Percentiles rank a stretch among this genome's conserved stretches.
Evolutionary conservation across 148 eudicot species (phyloP).

Genomic region (Beta vulgaris): DNA sequence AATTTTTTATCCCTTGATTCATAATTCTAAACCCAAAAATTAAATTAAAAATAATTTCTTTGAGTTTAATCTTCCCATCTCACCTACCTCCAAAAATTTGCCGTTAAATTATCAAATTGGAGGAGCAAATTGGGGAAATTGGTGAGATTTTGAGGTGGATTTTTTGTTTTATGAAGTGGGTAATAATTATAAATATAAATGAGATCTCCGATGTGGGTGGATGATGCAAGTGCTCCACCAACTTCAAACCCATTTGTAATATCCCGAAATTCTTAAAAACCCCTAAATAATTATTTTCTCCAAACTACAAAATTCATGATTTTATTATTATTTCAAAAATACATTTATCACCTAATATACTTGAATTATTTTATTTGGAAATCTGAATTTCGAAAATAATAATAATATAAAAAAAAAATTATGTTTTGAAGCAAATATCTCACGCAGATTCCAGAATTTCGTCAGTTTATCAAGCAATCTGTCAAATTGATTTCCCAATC

Average conservation of each 20-base stretch:
- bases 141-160: slow-evolving; percentile 7
- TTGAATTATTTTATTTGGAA: too few species aligned
- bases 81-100: background rate
- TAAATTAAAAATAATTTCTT: background rate
- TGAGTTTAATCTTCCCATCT: background rate
- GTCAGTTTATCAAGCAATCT: too few species aligned
- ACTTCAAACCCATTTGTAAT: slow-evolving; percentile 34
- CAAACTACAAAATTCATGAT: too few species aligned
- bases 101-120: background rate
- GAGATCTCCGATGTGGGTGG: slow-evolving; percentile 55
- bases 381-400: too few species aligned
- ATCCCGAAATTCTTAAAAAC: too few species aligned
- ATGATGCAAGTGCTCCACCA: slow-evolving; percentile 43
- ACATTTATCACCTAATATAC: too few species aligned
- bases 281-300: too few species aligned
- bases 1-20: background rate
- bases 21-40: background rate
- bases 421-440: too few species aligned
- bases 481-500: too few species aligned
- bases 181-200: slow-evolving; percentile 29
- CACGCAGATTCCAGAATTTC: too few species aligned
- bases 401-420: too few species aligned
- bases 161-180: background rate
- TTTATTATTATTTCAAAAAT: too few species aligned
- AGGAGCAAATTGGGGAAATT: slow-evolving; percentile 12